Conservation (phyloP, 1,284 basidiomycete species). For the Boletus mariae region DNA sequence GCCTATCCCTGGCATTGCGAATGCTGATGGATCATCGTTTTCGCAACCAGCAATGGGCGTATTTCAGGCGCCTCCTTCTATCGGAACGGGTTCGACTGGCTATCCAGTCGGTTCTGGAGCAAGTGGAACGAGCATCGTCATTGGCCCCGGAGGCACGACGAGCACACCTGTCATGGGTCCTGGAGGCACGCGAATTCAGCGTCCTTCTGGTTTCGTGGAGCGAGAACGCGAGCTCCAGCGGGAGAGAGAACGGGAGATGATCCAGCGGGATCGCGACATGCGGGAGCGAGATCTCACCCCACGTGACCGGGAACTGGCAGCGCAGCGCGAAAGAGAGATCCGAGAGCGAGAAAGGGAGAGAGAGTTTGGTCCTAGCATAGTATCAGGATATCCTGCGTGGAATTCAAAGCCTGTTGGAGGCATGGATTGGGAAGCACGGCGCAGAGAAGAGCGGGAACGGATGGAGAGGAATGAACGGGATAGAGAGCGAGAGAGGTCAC, state of each 20-base stretch:
- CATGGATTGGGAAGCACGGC: constrained; percentile 30
- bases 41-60: constrained; percentile 32
- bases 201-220: constrained; percentile 26
- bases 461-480: constrained; percentile 31
- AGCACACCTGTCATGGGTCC: constrained; percentile 17
- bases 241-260: constrained; percentile 23
- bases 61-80: constrained; percentile 27
- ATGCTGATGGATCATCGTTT: constrained; percentile 19
- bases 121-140: constrained; percentile 24
- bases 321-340: constrained; percentile 24
- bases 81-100: constrained; percentile 17
- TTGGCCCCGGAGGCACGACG: constrained; percentile 24
- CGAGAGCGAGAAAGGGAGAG: constrained; percentile 22
- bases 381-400: constrained; percentile 24
- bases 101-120: constrained; percentile 24
- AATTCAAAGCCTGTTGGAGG: constrained; percentile 23
- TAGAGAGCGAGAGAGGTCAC: constrained; percentile 31
- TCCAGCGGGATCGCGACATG: constrained; percentile 25
- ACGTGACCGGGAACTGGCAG: constrained; percentile 23
- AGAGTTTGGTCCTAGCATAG: constrained; percentile 23
- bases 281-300: constrained; percentile 20
- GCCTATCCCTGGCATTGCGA: constrained; percentile 11
- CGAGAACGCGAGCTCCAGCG: constrained; percentile 25
- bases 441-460: constrained; percentile 32
- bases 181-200: constrained; percentile 24